A percentile compares a stretch with the other conserved stretches of the same genome.
Conservation (phyloP, 2,329 filamentous ascomycete genomes). For the Zymoseptoria tritici region DNA sequence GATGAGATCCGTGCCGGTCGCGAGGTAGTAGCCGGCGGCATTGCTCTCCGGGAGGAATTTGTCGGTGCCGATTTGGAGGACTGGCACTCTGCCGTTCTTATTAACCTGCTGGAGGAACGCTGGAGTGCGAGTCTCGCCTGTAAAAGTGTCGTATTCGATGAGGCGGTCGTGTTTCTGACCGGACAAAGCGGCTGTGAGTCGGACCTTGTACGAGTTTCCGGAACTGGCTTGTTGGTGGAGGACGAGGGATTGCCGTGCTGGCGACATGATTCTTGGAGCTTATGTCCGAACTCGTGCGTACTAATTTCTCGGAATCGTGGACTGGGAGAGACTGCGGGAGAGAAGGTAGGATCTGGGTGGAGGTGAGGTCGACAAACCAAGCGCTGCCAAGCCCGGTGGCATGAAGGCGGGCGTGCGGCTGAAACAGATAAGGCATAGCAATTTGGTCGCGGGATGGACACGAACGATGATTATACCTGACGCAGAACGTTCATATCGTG, state of each 20-base stretch:
- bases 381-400: too few relatives aligned
- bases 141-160: constrained; percentile 7
- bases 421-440: too few relatives aligned
- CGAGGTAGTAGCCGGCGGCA: constrained; percentile 13
- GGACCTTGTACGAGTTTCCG: constrained; percentile 15
- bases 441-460: too few relatives aligned
- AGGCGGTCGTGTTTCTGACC: constrained; percentile 3
- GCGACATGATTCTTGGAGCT: too few relatives aligned
- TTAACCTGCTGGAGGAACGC: constrained; percentile 9
- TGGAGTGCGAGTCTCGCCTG: constrained; percentile 8
- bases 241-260: not conserved
- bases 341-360: too few relatives aligned
- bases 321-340: too few relatives aligned
- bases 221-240: constrained; percentile 9
- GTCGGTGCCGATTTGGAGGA: constrained; percentile 9
- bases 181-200: constrained; percentile 7
- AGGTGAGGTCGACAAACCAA: too few relatives aligned
- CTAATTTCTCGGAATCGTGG: too few relatives aligned
- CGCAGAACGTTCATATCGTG: too few relatives aligned
- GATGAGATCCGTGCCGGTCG: constrained; percentile 5
- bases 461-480: too few relatives aligned
- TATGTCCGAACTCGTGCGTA: too few relatives aligned
- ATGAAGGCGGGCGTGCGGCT: too few relatives aligned
- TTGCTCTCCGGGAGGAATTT: constrained; percentile 13
- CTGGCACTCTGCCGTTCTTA: constrained; percentile 9